These are phyloP conservation scores for Calamus simplicifolius DNA, from an alignment of 176 grass and related monocot genomes.

Conservation along the genomic window DNA sequence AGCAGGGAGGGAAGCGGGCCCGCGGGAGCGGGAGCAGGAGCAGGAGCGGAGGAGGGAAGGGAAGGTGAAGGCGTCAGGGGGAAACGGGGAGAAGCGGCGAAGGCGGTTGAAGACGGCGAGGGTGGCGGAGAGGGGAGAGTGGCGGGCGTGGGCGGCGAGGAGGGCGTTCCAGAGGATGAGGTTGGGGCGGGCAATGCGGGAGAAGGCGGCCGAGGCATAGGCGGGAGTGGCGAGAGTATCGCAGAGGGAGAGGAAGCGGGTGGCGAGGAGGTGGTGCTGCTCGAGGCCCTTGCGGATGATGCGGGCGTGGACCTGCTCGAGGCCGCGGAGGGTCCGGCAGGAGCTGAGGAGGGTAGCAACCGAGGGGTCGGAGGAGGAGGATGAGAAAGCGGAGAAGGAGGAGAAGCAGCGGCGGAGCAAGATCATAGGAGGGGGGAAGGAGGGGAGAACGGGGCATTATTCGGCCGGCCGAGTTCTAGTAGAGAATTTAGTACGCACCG, in stretches of 20 bases:
- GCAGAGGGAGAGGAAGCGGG: conserved; percentile 51
- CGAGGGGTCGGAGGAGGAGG: not conserved
- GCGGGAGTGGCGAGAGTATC: conserved; percentile 28
- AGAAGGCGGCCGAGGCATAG: conserved; percentile 24
- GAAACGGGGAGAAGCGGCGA: conserved; percentile 9
- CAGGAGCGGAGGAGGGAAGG: conserved; percentile 50
- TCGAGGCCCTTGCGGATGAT: conserved; percentile 52
- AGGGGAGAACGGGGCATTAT: not conserved
- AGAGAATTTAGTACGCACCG: too few species aligned
- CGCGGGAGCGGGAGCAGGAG: conserved; percentile 33
- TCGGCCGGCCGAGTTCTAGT: not conserved
- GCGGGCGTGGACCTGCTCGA: conserved; percentile 55
- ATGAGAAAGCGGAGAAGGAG: not conserved
- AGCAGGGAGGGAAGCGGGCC: conserved; percentile 2
- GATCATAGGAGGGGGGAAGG: not conserved
- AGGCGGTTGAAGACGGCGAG: conserved; percentile 53
- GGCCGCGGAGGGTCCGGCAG: conserved; percentile 25
- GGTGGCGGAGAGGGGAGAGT: conserved; percentile 38
- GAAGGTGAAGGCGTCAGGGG: conserved; percentile 70
- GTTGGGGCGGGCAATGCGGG: conserved; percentile 24
- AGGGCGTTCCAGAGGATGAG: conserved; percentile 43
- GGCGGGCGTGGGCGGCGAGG: conserved; percentile 48
- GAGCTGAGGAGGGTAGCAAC: conserved; percentile 3
- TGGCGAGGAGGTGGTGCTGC: conserved; percentile 27
- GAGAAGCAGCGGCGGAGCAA: not conserved